These are phyloP conservation scores for Rhazya stricta DNA, from an alignment of 257 asterid species.

Conservation along the genomic window DNA sequence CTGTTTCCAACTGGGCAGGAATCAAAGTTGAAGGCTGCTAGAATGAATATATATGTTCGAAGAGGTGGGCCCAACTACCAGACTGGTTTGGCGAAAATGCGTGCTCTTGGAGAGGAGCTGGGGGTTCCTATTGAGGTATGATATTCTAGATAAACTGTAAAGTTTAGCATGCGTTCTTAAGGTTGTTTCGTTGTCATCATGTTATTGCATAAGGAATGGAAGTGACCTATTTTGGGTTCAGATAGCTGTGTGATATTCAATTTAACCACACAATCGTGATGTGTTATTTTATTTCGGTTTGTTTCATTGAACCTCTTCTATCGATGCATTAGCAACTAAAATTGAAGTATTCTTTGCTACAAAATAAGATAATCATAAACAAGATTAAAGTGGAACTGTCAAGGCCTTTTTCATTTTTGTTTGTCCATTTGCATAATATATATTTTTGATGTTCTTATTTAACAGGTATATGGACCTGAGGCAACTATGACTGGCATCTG, in stretches of 20 bases:
- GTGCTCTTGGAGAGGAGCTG: conserved; percentile 70
- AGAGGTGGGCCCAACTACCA: conserved; percentile 94
- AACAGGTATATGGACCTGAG: conserved; percentile 82
- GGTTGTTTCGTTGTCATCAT: background rate
- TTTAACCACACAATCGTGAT: background rate
- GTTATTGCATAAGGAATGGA: too few relatives aligned
- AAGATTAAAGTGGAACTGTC: background rate
- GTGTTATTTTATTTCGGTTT: background rate
- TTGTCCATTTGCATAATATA: background rate
- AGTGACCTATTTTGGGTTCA: background rate
- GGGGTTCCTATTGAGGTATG: conserved; percentile 82
- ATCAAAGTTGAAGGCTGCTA: conserved; percentile 68
- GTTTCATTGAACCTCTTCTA: background rate
- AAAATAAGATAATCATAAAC: background rate
- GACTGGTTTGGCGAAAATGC: conserved; percentile 80
- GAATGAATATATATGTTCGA: conserved; percentile 76
- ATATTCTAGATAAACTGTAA: background rate
- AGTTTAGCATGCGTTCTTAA: background rate
- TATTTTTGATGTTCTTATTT: background rate
- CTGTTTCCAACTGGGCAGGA: conserved; percentile 35
- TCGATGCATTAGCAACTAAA: background rate
- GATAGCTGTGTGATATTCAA: background rate
- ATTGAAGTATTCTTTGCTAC: background rate
- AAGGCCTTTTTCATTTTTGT: background rate
- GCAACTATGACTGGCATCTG: conserved; percentile 92